phyloP scores from a whole-genome alignment of 768 basidiomycete species.

The Boletellus sp. region DNA sequence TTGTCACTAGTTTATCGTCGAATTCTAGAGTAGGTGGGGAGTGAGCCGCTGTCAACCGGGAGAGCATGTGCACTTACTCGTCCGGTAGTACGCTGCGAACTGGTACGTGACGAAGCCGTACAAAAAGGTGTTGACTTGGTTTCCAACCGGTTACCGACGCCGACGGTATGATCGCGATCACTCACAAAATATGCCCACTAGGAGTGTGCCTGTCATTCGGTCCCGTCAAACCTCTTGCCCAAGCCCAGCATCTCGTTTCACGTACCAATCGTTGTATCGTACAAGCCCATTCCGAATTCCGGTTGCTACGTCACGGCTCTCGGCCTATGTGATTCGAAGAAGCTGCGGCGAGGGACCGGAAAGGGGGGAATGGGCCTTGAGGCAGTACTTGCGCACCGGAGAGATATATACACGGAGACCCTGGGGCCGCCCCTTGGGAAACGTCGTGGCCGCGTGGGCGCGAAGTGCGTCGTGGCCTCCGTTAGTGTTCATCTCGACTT shows the following conservation, averaged over 20 bases:
- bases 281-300: not conserved
- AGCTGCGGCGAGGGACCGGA: too few relatives aligned
- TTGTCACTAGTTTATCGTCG: conserved; percentile 9
- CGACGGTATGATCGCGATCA: not conserved
- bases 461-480: too few relatives aligned
- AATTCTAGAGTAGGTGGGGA: conserved; percentile 1
- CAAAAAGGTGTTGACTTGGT: conserved; percentile 23
- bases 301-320: too few relatives aligned
- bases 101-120: conserved; percentile 42
- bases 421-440: too few relatives aligned
- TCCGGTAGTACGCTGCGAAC: conserved; percentile 37
- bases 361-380: too few relatives aligned
- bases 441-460: too few relatives aligned
- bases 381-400: too few relatives aligned
- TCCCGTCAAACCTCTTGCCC: not conserved
- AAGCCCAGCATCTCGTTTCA: not conserved
- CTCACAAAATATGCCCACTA: conserved; percentile 15
- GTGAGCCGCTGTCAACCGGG: not conserved
- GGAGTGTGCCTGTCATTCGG: conserved; percentile 7
- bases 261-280: not conserved
- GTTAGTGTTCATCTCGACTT: too few relatives aligned
- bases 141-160: not conserved
- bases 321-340: too few relatives aligned
- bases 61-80: not conserved
- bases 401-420: too few relatives aligned